phyloP scores from a whole-genome alignment of 2,329 filamentous ascomycete species.

The Amphichorda felina region DNA sequence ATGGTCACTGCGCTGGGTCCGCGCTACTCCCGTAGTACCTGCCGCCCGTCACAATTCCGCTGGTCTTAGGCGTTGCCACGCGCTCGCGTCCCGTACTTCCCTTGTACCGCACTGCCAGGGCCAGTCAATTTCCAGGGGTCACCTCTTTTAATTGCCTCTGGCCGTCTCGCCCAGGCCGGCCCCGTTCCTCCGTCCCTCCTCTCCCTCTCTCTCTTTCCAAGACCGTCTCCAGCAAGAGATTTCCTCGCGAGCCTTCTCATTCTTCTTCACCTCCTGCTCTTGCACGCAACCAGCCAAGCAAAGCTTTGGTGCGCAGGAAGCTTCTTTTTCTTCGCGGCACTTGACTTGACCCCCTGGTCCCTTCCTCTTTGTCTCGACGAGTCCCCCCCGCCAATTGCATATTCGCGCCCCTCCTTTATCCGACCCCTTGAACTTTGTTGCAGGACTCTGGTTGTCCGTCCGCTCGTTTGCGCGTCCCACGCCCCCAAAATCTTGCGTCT shows the following conservation, averaged over 20 bases:
- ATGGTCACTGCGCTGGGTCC: too few relatives aligned
- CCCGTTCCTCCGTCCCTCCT: slow-evolving; percentile 9
- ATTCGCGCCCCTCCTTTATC: slow-evolving; percentile 11
- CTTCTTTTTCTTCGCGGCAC: not conserved
- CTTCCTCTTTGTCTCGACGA: slow-evolving; percentile 6
- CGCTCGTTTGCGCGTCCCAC: slow-evolving; percentile 23
- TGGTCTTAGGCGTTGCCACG: too few relatives aligned
- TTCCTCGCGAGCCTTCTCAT: slow-evolving; percentile 7
- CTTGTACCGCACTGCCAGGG: not conserved
- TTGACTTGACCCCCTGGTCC: not conserved
- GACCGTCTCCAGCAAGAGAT: slow-evolving; percentile 3
- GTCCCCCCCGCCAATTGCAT: slow-evolving; percentile 22
- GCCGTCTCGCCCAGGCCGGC: not conserved
- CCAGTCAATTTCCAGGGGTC: slow-evolving; percentile 13
- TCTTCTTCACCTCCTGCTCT: slow-evolving; percentile 10
- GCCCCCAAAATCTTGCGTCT: slow-evolving; percentile 15
- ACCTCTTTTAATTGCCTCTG: slow-evolving; percentile 17
- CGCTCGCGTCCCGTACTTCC: too few relatives aligned
- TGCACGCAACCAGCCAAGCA: slow-evolving; percentile 3
- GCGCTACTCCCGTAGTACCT: too few relatives aligned
- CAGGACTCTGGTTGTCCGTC: slow-evolving; percentile 21
- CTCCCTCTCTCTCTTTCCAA: slow-evolving; percentile 1
- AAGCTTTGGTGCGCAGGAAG: slow-evolving; percentile 1
- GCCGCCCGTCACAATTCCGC: too few relatives aligned
- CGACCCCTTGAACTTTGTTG: slow-evolving; percentile 7